Base-by-base conservation (phyloP, 306 rosid genomes). In the Sophora flavescens region DNA sequence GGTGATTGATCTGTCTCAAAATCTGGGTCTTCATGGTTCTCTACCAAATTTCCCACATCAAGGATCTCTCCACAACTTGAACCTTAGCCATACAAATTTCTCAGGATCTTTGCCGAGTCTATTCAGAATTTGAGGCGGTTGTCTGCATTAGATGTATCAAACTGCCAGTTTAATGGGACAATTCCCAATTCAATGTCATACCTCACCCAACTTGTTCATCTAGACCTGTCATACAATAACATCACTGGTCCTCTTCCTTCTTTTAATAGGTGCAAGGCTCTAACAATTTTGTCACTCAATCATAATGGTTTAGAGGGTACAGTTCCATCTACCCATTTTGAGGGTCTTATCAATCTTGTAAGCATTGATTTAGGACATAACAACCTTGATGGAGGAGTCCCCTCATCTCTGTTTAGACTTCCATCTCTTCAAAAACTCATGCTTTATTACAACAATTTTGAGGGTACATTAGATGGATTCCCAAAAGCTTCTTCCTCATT, bases 171-270 rank as follows among this genome's bases (percentile, higher is more conserved):
- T 70, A 66, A 39, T 11, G 86, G 84, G 10, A 59, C 62, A 54
- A 54, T 87, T 18, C 87, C 88, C 0, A n/a, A 0, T 41, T 74
- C 85, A 3, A 4, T 85, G 45, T 69, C 78, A 18, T 7, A 80
- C 12, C 84, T 84, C 52, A 70, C 79, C 44, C 32, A 78, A 33
- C 79, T 87, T 35, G 67, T 63, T 45, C 4, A 64, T 61, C 42
- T 85, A 9, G 86, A 83, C 44, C 14, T 87, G 32, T 85, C 84
- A 0, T 52, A 0, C 2, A 87, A 87, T 16, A 65, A 71, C 4
- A 76, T 85, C 63, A 65, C 26, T 1, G 85, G 91, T n/a, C 42
- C 63, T 6, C 64, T 87, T 2, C 91, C 90, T 56, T 84, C 85
- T 14, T 79, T 84, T 12, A 72, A 58, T 9, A 72, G 5, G 54